These are phyloP conservation scores for Fragosphaeria purpurea DNA, from an alignment of 2,329 filamentous ascomycete species.

Conservation along the genomic window DNA sequence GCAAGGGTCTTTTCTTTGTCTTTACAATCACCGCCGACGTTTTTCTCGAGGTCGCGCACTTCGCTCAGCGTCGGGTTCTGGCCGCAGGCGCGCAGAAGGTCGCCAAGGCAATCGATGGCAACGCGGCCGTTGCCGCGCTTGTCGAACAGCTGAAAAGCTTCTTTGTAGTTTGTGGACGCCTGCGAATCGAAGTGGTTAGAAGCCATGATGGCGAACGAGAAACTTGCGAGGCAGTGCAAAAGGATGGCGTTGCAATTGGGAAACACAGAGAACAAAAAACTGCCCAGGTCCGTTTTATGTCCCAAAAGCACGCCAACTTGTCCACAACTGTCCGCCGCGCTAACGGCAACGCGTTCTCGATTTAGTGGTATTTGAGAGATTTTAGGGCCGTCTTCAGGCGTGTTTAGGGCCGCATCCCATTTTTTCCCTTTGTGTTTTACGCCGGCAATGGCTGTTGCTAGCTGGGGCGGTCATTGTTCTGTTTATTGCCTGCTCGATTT, in stretches of 20 bases:
- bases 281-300: too few relatives aligned
- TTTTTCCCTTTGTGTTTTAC: neutral
- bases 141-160: slow-evolving; percentile 99
- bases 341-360: too few relatives aligned
- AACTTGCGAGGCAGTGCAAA: neutral
- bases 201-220: slow-evolving; percentile 25
- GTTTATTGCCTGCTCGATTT: too few relatives aligned
- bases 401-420: too few relatives aligned
- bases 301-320: too few relatives aligned
- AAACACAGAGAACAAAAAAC: too few relatives aligned
- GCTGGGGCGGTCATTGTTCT: neutral
- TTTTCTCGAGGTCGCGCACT: slow-evolving; percentile 86
- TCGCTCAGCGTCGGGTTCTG: slow-evolving; percentile 95
- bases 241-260: too few relatives aligned
- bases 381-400: neutral
- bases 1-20: too few relatives aligned
- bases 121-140: slow-evolving; percentile 97
- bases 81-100: slow-evolving; percentile 89
- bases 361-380: slow-evolving; percentile 1
- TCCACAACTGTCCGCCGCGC: too few relatives aligned
- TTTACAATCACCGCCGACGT: slow-evolving; percentile 78
- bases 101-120: slow-evolving; percentile 73
- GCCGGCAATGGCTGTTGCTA: slow-evolving; percentile 1
- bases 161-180: slow-evolving; percentile 97
- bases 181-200: slow-evolving; percentile 46